Evolutionary conservation across 345 rosid genomes (phyloP).

Genomic region (Acer negundo): DNA sequence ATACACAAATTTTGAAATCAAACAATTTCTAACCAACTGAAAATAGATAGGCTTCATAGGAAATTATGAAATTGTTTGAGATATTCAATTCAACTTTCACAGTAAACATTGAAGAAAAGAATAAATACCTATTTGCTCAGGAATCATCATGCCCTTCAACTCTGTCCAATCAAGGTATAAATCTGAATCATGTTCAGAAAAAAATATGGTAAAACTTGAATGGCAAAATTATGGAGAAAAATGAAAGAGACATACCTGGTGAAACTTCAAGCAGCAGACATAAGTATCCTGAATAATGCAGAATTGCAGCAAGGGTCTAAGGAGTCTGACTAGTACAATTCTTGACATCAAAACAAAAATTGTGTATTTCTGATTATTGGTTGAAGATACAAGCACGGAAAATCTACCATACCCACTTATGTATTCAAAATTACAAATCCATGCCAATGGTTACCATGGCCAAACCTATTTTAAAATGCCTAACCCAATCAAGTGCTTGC

Average conservation of each 20-base stretch:
- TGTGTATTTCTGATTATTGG: not conserved
- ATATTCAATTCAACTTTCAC: not conserved
- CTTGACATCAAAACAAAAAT: not conserved
- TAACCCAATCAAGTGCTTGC: not conserved
- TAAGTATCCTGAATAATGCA: not conserved
- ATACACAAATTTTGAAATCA: not conserved
- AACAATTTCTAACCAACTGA: not conserved
- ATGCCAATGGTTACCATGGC: not conserved
- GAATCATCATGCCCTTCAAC: conserved; percentile 3
- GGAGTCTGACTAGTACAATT: not conserved
- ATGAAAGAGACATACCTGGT: not conserved
- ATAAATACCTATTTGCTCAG: not conserved
- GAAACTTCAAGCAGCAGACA: not conserved
- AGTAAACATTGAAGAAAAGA: not conserved
- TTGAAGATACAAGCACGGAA: not conserved
- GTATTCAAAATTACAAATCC: not conserved
- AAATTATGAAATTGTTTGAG: not conserved
- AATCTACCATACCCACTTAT: not conserved
- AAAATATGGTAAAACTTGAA: not conserved
- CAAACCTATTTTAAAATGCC: not conserved
- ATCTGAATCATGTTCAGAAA: not conserved
- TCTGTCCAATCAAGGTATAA: not conserved
- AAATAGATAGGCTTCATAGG: not conserved
- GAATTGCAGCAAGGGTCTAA: not conserved
- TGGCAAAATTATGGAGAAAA: not conserved